Percentiles rank a stretch among this genome's conserved stretches.
These are phyloP conservation scores for Ophiosphaerella narmari DNA, from an alignment of 2,329 filamentous ascomycete species.

Conservation along the genomic window DNA sequence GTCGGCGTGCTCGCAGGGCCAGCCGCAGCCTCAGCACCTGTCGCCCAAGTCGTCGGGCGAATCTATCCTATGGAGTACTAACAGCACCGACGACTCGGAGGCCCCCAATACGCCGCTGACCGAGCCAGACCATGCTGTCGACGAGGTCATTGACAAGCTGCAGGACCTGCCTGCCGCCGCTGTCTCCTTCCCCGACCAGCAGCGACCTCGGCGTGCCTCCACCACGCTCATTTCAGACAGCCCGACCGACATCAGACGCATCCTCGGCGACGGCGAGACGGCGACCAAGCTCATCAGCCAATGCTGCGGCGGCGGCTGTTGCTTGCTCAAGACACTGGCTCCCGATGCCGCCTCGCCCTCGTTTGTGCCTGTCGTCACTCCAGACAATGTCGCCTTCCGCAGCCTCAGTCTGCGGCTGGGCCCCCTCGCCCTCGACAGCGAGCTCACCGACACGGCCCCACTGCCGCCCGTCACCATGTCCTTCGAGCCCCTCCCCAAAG, in stretches of 20 bases:
- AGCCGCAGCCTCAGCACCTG: slow-evolving; percentile 33
- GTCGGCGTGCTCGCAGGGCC: slow-evolving; percentile 11
- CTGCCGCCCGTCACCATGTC: slow-evolving; percentile 77
- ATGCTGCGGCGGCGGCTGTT: slow-evolving; percentile 69
- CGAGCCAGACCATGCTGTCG: slow-evolving; percentile 47
- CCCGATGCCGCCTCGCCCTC: slow-evolving; percentile 51
- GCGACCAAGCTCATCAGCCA: slow-evolving; percentile 66
- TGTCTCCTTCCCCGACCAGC: slow-evolving; percentile 44
- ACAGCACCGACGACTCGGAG: slow-evolving; percentile 49
- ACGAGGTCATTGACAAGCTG: slow-evolving; percentile 51
- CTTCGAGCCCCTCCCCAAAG: slow-evolving; percentile 62
- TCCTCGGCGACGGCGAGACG: slow-evolving; percentile 60
- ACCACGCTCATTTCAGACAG: slow-evolving; percentile 68
- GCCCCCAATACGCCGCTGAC: slow-evolving; percentile 51
- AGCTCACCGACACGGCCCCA: slow-evolving; percentile 71
- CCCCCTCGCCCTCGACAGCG: slow-evolving; percentile 70
- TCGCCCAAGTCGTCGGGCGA: slow-evolving; percentile 50
- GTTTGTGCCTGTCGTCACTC: slow-evolving; percentile 58
- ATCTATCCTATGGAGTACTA: slow-evolving; percentile 48
- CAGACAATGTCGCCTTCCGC: slow-evolving; percentile 83
- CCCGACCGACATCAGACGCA: slow-evolving; percentile 61
- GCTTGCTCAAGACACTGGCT: slow-evolving; percentile 61
- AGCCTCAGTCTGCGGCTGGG: slow-evolving; percentile 78
- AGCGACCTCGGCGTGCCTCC: slow-evolving; percentile 64
- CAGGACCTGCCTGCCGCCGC: slow-evolving; percentile 43